A percentile compares a stretch with the other conserved stretches of the same genome.
Conservation (phyloP, 2,329 filamentous ascomycete species). For the Passalora sequoiae region DNA sequence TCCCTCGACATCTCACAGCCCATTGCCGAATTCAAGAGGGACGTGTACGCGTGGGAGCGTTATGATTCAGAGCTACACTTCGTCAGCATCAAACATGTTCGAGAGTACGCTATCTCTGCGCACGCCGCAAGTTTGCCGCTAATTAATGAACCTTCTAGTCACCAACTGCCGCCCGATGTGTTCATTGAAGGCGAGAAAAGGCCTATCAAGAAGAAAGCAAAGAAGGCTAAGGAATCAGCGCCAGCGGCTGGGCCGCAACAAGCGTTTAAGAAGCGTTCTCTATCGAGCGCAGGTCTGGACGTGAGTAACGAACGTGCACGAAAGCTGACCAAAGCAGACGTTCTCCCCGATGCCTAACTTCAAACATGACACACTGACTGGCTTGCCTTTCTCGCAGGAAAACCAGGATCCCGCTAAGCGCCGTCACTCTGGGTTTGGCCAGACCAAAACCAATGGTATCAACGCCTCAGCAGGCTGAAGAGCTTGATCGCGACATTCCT, state of each 20-base stretch:
- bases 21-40: conserved; percentile 79
- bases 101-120: conserved; percentile 59
- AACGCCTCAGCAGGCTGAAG: conserved; percentile 19
- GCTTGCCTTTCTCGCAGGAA: conserved; percentile 18
- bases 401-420: conserved; percentile 33
- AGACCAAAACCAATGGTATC: conserved; percentile 13
- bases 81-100: conserved; percentile 74
- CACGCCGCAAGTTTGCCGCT: conserved; percentile 6
- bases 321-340: conserved; percentile 4
- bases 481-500: background rate
- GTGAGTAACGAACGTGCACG: conserved; percentile 34
- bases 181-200: conserved; percentile 70
- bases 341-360: conserved; percentile 2
- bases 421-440: conserved; percentile 24
- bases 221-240: conserved; percentile 32
- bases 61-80: conserved; percentile 72
- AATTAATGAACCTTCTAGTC: conserved; percentile 49
- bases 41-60: conserved; percentile 69
- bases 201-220: conserved; percentile 38
- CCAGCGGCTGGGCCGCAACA: conserved; percentile 13
- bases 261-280: conserved; percentile 40
- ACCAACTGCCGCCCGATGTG: conserved; percentile 82
- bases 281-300: conserved; percentile 42
- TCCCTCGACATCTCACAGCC: conserved; percentile 73
- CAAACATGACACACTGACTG: conserved; percentile 5